Base-by-base conservation (phyloP, 371 early-diverging fungal species). In the Apophysomyces sp. region DNA sequence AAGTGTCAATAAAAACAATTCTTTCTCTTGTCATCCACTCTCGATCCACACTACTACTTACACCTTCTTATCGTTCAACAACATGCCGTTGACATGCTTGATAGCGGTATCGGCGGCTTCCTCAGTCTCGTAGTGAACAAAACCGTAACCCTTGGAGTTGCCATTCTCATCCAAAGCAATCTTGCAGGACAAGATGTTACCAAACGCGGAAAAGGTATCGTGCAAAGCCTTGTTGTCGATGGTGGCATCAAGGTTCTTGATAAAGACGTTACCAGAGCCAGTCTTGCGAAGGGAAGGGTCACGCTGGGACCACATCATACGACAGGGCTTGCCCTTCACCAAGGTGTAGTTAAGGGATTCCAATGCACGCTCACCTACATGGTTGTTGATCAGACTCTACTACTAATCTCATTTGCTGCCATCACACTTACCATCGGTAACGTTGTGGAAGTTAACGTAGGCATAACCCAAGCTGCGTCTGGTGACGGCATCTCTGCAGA, bases 291-390 rank as follows among this genome's bases (percentile, higher is more conserved):
- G 81, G 61, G 95, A 83, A 36, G 98, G 98, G 84, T 98, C 98
- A 66, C 98, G 92, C 84, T 98, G 96, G 61, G 95, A 95, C 98
- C 97, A 98, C 98, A 98, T 98, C 80, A 98, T 96, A 67, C 98
- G 94, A 87, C 97, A 96, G 40, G 95, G 86, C 62, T 89, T 87
- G 67, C 92, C 95, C 84, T 94, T 94, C 81, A 98, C 89, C 73
- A 85, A 74, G 56, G 93, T 89, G 81, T 96, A 97, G 90, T 98
- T 98, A 60, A 98, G 83, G 53, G 87, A 68, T 64, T 97, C 96
- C 63, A 98, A 78, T 52, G 98, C 98, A 64, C 92, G 87, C 77
- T 96, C 95, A 58, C 87, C 89, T 89, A 70, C 58, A 29, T 41
- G 21, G 16, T 40, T 18, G 21, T 58, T 29, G 29, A 16, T 49